phyloP scores from a whole-genome alignment of 345 rosid species.

The Melastoma malabathricum region DNA sequence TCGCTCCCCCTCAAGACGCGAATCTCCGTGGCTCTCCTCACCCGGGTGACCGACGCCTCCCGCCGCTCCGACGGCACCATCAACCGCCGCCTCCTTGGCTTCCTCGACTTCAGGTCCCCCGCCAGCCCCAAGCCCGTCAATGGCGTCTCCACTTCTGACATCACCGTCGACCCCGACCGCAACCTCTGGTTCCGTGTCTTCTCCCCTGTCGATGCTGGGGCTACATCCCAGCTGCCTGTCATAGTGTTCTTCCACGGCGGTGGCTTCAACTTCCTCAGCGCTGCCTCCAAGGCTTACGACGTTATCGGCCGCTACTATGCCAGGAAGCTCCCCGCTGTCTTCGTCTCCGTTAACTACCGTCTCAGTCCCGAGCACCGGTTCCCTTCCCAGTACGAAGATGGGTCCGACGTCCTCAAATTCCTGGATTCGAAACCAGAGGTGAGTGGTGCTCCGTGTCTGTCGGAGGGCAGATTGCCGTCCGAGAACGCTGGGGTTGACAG shows the following conservation, averaged over 20 bases:
- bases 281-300: constrained; percentile 41
- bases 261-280: constrained; percentile 53
- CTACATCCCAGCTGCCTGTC: constrained; percentile 34
- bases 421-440: constrained; percentile 23
- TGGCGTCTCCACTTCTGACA: constrained; percentile 42
- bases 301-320: constrained; percentile 54
- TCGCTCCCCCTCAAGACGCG: constrained; percentile 52
- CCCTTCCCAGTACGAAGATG: constrained; percentile 74
- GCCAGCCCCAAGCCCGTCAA: constrained; percentile 33
- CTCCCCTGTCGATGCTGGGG: constrained; percentile 22
- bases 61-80: constrained; percentile 45
- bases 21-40: constrained; percentile 20
- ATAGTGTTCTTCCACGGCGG: constrained; percentile 80
- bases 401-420: constrained; percentile 44
- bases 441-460: too few relatives aligned
- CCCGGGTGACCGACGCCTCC: constrained; percentile 25
- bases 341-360: constrained; percentile 70
- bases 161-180: constrained; percentile 43
- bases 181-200: constrained; percentile 69
- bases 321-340: constrained; percentile 31
- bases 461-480: too few relatives aligned
- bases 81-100: constrained; percentile 42
- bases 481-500: too few relatives aligned
- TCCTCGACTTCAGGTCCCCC: constrained; percentile 35
- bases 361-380: constrained; percentile 57